Conservation (phyloP, 208 protist species). For the Angomonas ambiguus region DNA sequence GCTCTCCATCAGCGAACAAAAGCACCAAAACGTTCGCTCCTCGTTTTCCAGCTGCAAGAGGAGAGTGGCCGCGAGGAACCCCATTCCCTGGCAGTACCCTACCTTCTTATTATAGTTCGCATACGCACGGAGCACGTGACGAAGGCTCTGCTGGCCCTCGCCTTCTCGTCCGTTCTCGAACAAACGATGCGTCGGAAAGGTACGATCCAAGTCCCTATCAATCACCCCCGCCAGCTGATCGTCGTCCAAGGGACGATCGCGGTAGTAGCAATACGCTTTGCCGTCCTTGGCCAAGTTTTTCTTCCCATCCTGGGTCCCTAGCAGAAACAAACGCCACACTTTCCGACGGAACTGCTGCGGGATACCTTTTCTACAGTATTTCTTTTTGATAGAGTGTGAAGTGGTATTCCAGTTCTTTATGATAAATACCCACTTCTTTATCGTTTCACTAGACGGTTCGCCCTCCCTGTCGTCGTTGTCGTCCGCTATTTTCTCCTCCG, state of each 20-base stretch:
- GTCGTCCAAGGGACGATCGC: slow-evolving; percentile 22
- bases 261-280: slow-evolving; percentile 22
- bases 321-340: slow-evolving; percentile 64
- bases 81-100: slow-evolving; percentile 92
- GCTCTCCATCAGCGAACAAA: slow-evolving; percentile 79
- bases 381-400: slow-evolving; percentile 31
- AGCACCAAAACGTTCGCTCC: slow-evolving; percentile 81
- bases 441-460: slow-evolving; percentile 7
- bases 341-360: slow-evolving; percentile 41
- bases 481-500: slow-evolving; percentile 67
- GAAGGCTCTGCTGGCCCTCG: slow-evolving; percentile 56
- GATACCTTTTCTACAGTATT: slow-evolving; percentile 66
- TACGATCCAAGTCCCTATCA: slow-evolving; percentile 78
- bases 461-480: slow-evolving; percentile 15
- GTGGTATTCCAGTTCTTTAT: slow-evolving; percentile 30
- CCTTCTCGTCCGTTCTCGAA: slow-evolving; percentile 35
- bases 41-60: slow-evolving; percentile 78
- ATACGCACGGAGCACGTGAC: slow-evolving; percentile 76
- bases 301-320: slow-evolving; percentile 30
- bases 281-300: slow-evolving; percentile 4
- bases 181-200: slow-evolving; percentile 77
- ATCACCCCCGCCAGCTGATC: slow-evolving; percentile 51
- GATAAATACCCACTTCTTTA: slow-evolving; percentile 28
- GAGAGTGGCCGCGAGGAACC: slow-evolving; percentile 81
- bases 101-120: slow-evolving; percentile 58